These are phyloP conservation scores for Daldinia decipiens DNA, from an alignment of 495 filamentous ascomycete genomes.

Conservation along the genomic window DNA sequence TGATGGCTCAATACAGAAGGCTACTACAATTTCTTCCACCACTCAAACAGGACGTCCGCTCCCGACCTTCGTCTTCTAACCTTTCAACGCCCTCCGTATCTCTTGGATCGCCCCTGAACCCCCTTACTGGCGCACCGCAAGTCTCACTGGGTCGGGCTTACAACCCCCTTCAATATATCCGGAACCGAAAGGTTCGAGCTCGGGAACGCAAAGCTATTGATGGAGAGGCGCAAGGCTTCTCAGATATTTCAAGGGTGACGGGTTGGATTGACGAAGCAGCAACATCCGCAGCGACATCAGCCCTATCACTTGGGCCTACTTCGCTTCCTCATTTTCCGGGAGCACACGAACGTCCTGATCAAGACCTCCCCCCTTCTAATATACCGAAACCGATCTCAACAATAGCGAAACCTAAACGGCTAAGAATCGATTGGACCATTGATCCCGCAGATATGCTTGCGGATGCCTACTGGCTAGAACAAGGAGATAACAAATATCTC, in stretches of 20 bases:
- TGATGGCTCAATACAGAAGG: slow-evolving; percentile 81
- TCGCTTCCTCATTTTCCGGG: slow-evolving; percentile 65
- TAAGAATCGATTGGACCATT: slow-evolving; percentile 81
- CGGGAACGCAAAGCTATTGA: slow-evolving; percentile 76
- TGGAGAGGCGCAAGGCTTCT: slow-evolving; percentile 77
- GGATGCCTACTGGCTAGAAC: slow-evolving; percentile 86
- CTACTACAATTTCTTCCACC: slow-evolving; percentile 79
- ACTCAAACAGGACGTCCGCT: slow-evolving; percentile 60
- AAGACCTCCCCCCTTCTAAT: slow-evolving; percentile 49
- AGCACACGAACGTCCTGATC: slow-evolving; percentile 49
- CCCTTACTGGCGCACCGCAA: slow-evolving; percentile 26
- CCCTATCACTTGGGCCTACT: slow-evolving; percentile 18
- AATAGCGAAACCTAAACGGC: slow-evolving; percentile 65
- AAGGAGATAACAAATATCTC: slow-evolving; percentile 74
- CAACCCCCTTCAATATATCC: slow-evolving; percentile 87
- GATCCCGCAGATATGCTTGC: slow-evolving; percentile 83
- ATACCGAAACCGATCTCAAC: slow-evolving; percentile 45
- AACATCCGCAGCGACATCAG: slow-evolving; percentile 54
- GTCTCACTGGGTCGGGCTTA: slow-evolving; percentile 68
- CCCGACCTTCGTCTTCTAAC: slow-evolving; percentile 44
- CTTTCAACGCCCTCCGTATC: slow-evolving; percentile 48
- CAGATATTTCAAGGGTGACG: slow-evolving; percentile 72
- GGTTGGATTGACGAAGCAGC: slow-evolving; percentile 79
- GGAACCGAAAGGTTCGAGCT: slow-evolving; percentile 82
- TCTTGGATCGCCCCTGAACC: slow-evolving; percentile 19